These are phyloP conservation scores for Aspergillus vadensis DNA, from an alignment of 2,329 filamentous ascomycete genomes.

Conservation along the genomic window DNA sequence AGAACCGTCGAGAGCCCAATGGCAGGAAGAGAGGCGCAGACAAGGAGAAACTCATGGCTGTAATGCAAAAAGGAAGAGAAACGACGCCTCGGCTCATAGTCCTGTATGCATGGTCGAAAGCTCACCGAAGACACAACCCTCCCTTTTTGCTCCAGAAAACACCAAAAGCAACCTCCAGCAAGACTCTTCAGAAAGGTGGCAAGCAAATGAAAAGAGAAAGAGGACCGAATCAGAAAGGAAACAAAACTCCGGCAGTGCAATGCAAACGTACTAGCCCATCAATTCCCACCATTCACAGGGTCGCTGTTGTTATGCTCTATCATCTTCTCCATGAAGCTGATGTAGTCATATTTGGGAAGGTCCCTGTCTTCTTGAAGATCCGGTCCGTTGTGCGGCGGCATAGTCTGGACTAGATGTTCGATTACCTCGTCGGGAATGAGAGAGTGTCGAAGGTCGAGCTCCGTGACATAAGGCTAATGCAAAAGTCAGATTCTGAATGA, in stretches of 20 bases:
- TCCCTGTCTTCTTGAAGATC: slow-evolving; percentile 84
- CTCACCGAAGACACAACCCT: slow-evolving; percentile 23
- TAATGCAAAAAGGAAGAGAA: slow-evolving; percentile 25
- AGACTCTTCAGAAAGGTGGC: slow-evolving; percentile 11
- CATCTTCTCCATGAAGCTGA: slow-evolving; percentile 92
- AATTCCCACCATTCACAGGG: slow-evolving; percentile 25
- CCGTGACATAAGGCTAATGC: slow-evolving; percentile 82
- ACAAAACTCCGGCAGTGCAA: slow-evolving; percentile 14
- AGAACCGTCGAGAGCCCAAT: slow-evolving; percentile 2
- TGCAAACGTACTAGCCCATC: slow-evolving; percentile 21
- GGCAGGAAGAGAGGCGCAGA: slow-evolving; percentile 5
- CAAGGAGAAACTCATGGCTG: slow-evolving; percentile 14
- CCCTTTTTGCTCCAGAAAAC: slow-evolving; percentile 28
- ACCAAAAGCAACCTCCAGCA: slow-evolving; percentile 23
- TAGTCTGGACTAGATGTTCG: slow-evolving; percentile 82
- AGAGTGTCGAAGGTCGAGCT: slow-evolving; percentile 92
- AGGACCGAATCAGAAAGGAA: slow-evolving; percentile 9
- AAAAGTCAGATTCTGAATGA: slow-evolving; percentile 13
- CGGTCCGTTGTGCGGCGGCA: slow-evolving; percentile 80
- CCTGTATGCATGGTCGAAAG: slow-evolving; percentile 32
- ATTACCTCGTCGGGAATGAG: slow-evolving; percentile 97
- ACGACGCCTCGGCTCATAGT: slow-evolving; percentile 24
- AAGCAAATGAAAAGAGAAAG: slow-evolving; percentile 14
- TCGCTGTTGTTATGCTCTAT: slow-evolving; percentile 52
- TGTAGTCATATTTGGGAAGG: slow-evolving; percentile 89